Percentiles rank a stretch among this genome's conserved stretches.
Conservation (phyloP, 129 eudicot species). For the Flaveria linearis region DNA sequence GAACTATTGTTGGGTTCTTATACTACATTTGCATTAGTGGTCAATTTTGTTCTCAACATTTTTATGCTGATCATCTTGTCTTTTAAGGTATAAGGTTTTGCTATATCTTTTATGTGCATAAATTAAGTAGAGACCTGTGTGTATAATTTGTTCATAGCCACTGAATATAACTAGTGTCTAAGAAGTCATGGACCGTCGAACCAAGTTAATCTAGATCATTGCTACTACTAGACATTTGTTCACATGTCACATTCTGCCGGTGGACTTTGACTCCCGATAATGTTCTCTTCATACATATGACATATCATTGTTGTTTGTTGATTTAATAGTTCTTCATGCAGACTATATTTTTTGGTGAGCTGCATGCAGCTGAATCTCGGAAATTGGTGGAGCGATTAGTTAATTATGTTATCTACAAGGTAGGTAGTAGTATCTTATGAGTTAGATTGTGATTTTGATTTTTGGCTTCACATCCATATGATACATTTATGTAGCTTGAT, state of each 20-base stretch:
- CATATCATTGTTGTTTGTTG: conserved; percentile 11
- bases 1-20: conserved; percentile 66
- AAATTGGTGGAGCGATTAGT: conserved; percentile 68
- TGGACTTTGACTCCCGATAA: conserved; percentile 2
- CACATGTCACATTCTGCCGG: neutral
- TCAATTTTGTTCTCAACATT: conserved; percentile 54
- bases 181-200: conserved; percentile 14
- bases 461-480: conserved; percentile 11
- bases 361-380: conserved; percentile 64
- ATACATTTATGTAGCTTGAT: neutral
- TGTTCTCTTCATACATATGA: neutral
- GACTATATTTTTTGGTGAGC: conserved; percentile 73
- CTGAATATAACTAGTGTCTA: conserved; percentile 11
- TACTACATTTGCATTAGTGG: conserved; percentile 64
- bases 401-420: conserved; percentile 80
- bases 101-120: conserved; percentile 14
- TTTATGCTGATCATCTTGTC: conserved; percentile 59
- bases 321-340: conserved; percentile 36
- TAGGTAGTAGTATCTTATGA: conserved; percentile 25
- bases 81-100: conserved; percentile 59
- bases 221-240: neutral
- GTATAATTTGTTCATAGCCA: neutral
- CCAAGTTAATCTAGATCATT: conserved; percentile 3
- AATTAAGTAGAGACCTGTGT: conserved; percentile 3
- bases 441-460: neutral